Conservation (phyloP, 177 flowering plant genomes). For the Tripterygium wilfordii region DNA sequence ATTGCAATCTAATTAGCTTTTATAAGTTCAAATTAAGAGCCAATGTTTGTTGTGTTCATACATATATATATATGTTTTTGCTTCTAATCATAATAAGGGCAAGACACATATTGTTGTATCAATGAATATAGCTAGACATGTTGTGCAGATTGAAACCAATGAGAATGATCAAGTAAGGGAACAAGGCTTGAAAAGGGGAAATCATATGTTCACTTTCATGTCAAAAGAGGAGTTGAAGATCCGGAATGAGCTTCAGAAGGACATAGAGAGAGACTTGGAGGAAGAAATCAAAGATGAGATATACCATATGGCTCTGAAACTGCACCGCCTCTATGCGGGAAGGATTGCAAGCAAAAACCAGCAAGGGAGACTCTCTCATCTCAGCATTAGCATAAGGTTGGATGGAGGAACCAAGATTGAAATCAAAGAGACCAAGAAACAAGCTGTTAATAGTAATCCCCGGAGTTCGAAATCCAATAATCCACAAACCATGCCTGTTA, state of each 20-base stretch:
- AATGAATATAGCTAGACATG: not conserved
- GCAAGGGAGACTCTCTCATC: slow-evolving; percentile 27
- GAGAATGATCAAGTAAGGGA: slow-evolving; percentile 1
- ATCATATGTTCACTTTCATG: too few relatives aligned
- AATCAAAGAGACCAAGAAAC: slow-evolving; percentile 48
- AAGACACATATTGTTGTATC: too few relatives aligned
- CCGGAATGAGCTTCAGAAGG: slow-evolving; percentile 44
- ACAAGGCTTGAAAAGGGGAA: not conserved
- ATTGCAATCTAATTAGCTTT: too few relatives aligned
- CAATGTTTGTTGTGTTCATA: too few relatives aligned
- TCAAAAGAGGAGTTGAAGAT: slow-evolving; percentile 52
- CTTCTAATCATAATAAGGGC: too few relatives aligned
- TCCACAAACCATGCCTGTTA: not conserved
- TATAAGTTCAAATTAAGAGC: too few relatives aligned
- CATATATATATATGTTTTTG: too few relatives aligned
- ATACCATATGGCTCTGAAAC: slow-evolving; percentile 43
- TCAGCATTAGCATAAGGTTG: slow-evolving; percentile 49
- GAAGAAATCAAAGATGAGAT: slow-evolving; percentile 73
- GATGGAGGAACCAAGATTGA: slow-evolving; percentile 56
- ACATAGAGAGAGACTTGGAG: slow-evolving; percentile 56
- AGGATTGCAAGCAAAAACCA: slow-evolving; percentile 28
- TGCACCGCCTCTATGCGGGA: slow-evolving; percentile 50
- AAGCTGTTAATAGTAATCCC: slow-evolving; percentile 1
- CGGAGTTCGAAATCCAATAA: slow-evolving; percentile 4
- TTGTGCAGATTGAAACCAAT: not conserved